These are phyloP conservation scores for Dacryopinax spathularia DNA, from an alignment of 768 basidiomycete species.

Conservation along the genomic window DNA sequence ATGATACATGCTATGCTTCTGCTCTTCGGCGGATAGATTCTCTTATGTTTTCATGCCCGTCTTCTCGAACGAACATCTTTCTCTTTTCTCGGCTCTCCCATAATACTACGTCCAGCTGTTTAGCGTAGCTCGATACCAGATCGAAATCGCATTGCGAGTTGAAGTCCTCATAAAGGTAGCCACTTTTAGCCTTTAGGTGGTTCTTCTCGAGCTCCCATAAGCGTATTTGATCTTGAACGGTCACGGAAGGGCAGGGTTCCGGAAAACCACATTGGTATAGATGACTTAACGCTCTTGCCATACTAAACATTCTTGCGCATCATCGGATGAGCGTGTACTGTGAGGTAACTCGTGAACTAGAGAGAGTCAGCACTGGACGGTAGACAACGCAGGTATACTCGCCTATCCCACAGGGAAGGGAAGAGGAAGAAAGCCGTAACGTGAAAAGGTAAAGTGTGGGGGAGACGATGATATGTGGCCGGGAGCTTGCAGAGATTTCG, in stretches of 20 bases:
- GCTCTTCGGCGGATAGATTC: conserved; percentile 12
- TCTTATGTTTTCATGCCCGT: conserved; percentile 19
- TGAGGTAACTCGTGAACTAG: conserved; percentile 90
- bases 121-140: conserved; percentile 72
- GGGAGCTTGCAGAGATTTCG: background rate
- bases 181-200: conserved; percentile 74
- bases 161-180: conserved; percentile 80
- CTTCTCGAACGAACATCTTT: conserved; percentile 52
- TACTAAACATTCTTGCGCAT: conserved; percentile 79
- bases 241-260: conserved; percentile 89
- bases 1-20: background rate
- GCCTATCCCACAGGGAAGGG: conserved; percentile 46
- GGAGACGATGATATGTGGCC: conserved; percentile 2
- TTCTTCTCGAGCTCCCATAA: conserved; percentile 97
- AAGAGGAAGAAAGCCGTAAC: background rate
- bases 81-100: conserved; percentile 66
- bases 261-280: conserved; percentile 21
- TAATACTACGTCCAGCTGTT: conserved; percentile 61
- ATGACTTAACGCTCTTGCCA: background rate
- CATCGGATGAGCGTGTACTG: conserved; percentile 90
- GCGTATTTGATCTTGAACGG: conserved; percentile 94
- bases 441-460: background rate
- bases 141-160: conserved; percentile 78
- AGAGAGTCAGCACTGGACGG: background rate
- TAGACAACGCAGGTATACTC: conserved; percentile 15